Evolutionary conservation across 2,329 filamentous ascomycete species (phyloP).

Genomic region (Tolypocladium cylindrosporum): DNA sequence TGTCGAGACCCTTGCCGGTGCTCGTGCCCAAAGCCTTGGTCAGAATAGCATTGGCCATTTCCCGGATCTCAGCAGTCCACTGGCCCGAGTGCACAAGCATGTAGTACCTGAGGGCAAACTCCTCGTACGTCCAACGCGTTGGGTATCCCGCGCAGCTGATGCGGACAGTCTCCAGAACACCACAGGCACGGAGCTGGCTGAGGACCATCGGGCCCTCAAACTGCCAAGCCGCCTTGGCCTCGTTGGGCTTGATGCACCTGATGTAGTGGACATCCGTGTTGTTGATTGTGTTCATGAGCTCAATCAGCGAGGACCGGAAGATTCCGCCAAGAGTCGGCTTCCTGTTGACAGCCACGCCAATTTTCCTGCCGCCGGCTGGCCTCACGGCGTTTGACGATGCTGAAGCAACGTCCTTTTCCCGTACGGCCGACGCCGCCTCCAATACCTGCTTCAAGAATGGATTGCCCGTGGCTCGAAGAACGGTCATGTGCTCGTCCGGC

Average conservation of each 20-base stretch:
- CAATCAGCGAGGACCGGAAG: constrained; percentile 96
- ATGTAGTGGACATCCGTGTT: constrained; percentile 98
- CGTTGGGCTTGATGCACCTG: constrained; percentile 97
- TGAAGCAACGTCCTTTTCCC: constrained; percentile 74
- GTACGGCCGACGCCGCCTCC: constrained; percentile 72
- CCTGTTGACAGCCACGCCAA: constrained; percentile 84
- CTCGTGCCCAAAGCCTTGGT: constrained; percentile 76
- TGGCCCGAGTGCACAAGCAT: constrained; percentile 85
- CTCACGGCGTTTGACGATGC: constrained; percentile 63
- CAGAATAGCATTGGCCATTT: constrained; percentile 90
- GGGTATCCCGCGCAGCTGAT: constrained; percentile 97
- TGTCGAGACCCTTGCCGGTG: constrained; percentile 68
- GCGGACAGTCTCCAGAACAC: constrained; percentile 95
- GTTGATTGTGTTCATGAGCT: constrained; percentile 96
- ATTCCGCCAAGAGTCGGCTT: constrained; percentile 97
- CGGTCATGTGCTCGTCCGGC: constrained; percentile 94
- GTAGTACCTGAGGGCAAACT: constrained; percentile 95
- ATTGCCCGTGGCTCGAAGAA: constrained; percentile 77
- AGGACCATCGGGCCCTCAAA: constrained; percentile 99
- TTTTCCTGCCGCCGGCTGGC: constrained; percentile 70
- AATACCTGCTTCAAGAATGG: constrained; percentile 76
- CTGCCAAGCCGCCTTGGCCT: constrained; percentile 92
- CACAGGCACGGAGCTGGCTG: constrained; percentile 91
- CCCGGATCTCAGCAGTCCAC: constrained; percentile 88
- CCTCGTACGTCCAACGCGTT: constrained; percentile 96